Base-by-base conservation (phyloP, 2,329 filamentous ascomycete species). In the Penicillium sp. region DNA sequence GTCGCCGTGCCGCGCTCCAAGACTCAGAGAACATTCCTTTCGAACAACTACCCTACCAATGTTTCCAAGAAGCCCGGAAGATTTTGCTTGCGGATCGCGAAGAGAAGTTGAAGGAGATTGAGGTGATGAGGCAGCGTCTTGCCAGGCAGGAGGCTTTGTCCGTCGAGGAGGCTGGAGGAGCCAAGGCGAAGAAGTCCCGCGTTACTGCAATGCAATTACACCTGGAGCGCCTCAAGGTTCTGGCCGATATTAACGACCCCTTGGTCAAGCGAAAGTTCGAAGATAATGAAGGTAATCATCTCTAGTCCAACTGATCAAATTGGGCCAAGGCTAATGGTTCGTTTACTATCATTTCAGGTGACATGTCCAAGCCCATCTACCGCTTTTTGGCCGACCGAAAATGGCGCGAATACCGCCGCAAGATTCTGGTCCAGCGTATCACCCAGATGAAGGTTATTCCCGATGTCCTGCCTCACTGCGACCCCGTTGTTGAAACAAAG, bases 301-400 rank as follows among this genome's bases (percentile, higher is more conserved):
- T 29, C n/a, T 14, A 1, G 5, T 2, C 13, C 11, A n/a, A 9
- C 46, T 22, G 6, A 34, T 29, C 50, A 29, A 14, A 10, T 26
- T 26, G 18, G n/a, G n/a, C 18, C 42, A 8, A 54, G 40, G 49
- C 66, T 72, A 65, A 72, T 60, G 4, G 20, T 26, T 10, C 39
- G 31, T 43, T 29, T 43, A 48, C 55, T 29, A 38, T 45, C n/a
- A 31, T 63, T 39, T 16, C 16, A 97, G 92, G 89, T 62, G 92
- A 97, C 75, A 93, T 97, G 91, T 88, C 85, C 79, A 96, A 96
- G 75, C 93, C 93, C 61, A 92, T 99, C 71, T 99, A 99, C 80
- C 89, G 93, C 62, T 84, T 89, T 74, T 87, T 97, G 49, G 90
- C 93, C 58, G 85, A 96, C 70, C 79, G 83, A 66, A 92, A 95